Evolutionary conservation across 2,329 filamentous ascomycete species (phyloP).

Genomic region (Arthrobotrys iridis): DNA sequence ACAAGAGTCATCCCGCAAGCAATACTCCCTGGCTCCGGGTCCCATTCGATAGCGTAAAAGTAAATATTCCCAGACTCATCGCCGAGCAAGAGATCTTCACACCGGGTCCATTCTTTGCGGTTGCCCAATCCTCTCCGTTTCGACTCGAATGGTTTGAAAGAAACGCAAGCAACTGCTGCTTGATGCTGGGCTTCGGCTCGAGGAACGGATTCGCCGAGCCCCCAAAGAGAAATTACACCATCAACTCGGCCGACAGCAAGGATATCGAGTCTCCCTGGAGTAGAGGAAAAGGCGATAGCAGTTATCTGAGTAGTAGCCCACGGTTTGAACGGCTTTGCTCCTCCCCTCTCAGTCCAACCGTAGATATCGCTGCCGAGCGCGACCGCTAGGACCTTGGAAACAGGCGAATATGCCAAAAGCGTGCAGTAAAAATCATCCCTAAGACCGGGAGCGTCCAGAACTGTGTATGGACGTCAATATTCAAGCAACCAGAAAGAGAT

Average conservation of each 20-base stretch:
- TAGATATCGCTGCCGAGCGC: slow-evolving; percentile 83
- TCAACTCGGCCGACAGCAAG: slow-evolving; percentile 85
- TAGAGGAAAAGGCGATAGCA: slow-evolving; percentile 88
- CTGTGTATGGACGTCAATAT: slow-evolving; percentile 66
- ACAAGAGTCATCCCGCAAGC: slow-evolving; percentile 68
- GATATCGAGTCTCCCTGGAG: slow-evolving; percentile 77
- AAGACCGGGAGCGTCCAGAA: slow-evolving; percentile 87
- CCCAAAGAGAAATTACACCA: slow-evolving; percentile 80
- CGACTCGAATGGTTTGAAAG: slow-evolving; percentile 77
- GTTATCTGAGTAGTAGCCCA: slow-evolving; percentile 73
- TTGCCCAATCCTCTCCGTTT: slow-evolving; percentile 62
- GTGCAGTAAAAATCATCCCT: slow-evolving; percentile 97
- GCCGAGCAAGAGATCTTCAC: slow-evolving; percentile 84
- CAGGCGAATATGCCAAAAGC: slow-evolving; percentile 82
- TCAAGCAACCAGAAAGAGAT: slow-evolving; percentile 47
- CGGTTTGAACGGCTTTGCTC: slow-evolving; percentile 70
- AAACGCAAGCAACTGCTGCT: slow-evolving; percentile 78
- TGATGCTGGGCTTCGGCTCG: slow-evolving; percentile 80
- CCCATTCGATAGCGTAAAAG: slow-evolving; percentile 91
- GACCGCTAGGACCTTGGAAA: slow-evolving; percentile 80
- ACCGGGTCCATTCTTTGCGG: slow-evolving; percentile 64
- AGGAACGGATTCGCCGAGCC: slow-evolving; percentile 73
- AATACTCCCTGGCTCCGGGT: slow-evolving; percentile 56
- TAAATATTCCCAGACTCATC: slow-evolving; percentile 84
- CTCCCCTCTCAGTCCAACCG: slow-evolving; percentile 82